Evolutionary conservation across 371 early-diverging fungal species (phyloP), one percentile per base, ranked within the genome.

Genomic region (Apophysomyces trapeziformis): DNA sequence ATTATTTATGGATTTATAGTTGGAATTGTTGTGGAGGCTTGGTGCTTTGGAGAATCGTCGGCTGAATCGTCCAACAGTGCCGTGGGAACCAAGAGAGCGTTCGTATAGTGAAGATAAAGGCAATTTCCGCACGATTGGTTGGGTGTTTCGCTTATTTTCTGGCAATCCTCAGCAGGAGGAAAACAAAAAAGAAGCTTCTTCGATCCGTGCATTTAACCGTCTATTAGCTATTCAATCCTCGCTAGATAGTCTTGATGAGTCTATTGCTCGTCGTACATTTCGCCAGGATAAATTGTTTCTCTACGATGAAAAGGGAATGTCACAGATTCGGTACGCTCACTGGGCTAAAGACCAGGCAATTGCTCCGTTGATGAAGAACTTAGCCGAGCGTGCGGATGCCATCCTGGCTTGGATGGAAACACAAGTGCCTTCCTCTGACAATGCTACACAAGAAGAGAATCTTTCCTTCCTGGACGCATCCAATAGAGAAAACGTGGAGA

Each of bases 131-230:
- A 86, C 79, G n/a, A 83, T 89, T 12, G 87, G 89, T 13, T 88
- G 89, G 90, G 90, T 89, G 8, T 89, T 84, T 71, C 80, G 89
- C 26, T 64, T 89, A 37, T 89, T 89, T 43, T 87, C 88, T 8
- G 90, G 90, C 45, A 85, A 88, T 60, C 79, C 84, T 1, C 82
- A 85, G 11, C 89, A 90, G 69, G 90, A 90, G 64, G 86, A 86
- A 63, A 86, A 82, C 69, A 87, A 85, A 60, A 85, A 84, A 56
- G 87, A 89, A 63, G 86, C 90, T 0, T 79, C 85, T 1, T 84
- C 85, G 0, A 83, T 87, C 36, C 85, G 90, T 47, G 89, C 87
- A 6, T 88, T 86, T 59, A 89, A 89, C 57, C 83, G 90, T 32
- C 67, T 90, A 12, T 69, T 87, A 61, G 90, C 87, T 0, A 89